Evolutionary conservation across 257 asterid genomes (phyloP).

Genomic region (Prunella vulgaris): DNA sequence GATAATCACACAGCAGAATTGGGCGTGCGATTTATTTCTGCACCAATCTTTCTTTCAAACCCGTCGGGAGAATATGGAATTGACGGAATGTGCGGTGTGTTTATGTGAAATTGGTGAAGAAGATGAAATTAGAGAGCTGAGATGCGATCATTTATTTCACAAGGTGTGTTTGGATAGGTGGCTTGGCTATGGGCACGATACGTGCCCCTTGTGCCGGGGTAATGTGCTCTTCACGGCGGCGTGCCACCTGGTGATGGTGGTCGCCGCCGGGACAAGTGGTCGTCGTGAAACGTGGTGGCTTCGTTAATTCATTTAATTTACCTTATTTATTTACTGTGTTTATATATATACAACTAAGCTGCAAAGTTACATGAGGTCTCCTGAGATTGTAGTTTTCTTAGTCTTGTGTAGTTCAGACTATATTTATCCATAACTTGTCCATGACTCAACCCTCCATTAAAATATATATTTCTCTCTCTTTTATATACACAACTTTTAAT

Average conservation of each 20-base stretch:
- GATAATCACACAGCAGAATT: slow-evolving; percentile 7
- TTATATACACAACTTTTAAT: no score
- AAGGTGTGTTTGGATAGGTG: slow-evolving; percentile 28
- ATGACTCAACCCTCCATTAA: no score
- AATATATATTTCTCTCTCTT: no score
- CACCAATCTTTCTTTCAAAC: slow-evolving; percentile 22
- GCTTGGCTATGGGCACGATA: slow-evolving; percentile 23
- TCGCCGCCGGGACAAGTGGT: background rate
- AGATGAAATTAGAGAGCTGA: slow-evolving; percentile 25
- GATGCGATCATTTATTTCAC: slow-evolving; percentile 26
- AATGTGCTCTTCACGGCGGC: slow-evolving; percentile 13
- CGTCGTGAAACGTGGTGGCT: slow-evolving; percentile 29
- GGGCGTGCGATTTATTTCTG: slow-evolving; percentile 23
- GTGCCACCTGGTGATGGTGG: slow-evolving; percentile 16
- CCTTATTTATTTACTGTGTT: no score
- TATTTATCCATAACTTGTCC: no score
- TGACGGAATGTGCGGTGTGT: slow-evolving; percentile 26
- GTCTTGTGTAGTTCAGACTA: no score
- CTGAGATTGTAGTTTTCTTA: no score
- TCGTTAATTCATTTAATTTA: slow-evolving; percentile 4
- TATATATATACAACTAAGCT: no score
- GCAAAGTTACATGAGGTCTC: no score
- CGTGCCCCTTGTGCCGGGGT: slow-evolving; percentile 31
- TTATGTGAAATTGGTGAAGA: slow-evolving; percentile 23
- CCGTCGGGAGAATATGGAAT: background rate